Percentiles rank a stretch among this genome's conserved stretches.
phyloP scores from a whole-genome alignment of 768 basidiomycete genomes.

The Podaxis mareebaensis region DNA sequence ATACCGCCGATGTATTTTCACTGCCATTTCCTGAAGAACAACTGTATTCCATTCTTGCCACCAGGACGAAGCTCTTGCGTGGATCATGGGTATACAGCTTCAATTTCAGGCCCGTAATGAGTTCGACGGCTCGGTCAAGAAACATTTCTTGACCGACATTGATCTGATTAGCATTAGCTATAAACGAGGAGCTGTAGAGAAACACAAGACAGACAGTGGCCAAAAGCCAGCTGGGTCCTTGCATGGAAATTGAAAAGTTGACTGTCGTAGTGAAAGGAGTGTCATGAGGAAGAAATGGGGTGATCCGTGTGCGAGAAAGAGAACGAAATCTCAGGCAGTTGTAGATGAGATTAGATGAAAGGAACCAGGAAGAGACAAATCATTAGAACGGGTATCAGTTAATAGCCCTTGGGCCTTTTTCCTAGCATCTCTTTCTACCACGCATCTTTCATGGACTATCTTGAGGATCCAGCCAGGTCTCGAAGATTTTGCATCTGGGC shows the following conservation, averaged over 20 bases:
- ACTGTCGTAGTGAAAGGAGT: neutral
- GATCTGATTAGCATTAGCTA: neutral
- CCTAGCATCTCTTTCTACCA: neutral
- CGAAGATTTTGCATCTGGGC: neutral
- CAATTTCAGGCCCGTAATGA: too few relatives aligned
- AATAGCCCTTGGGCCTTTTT: neutral
- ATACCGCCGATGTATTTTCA: too few relatives aligned
- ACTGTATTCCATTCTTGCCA: too few relatives aligned
- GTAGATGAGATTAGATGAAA: neutral
- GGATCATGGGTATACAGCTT: too few relatives aligned
- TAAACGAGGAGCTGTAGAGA: neutral
- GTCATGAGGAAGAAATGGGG: neutral
- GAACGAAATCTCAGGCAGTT: too few relatives aligned
- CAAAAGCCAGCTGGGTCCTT: neutral
- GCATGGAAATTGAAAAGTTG: neutral
- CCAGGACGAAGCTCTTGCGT: too few relatives aligned
- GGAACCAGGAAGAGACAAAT: neutral
- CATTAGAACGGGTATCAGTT: neutral
- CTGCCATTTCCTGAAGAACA: too few relatives aligned
- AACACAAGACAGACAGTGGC: neutral
- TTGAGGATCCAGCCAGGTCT: neutral
- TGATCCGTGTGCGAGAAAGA: neutral
- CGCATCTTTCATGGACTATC: conserved; percentile 3
- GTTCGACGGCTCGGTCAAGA: neutral
- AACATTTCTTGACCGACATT: neutral